Evolutionary conservation across 257 asterid genomes (phyloP).

Genomic region (Lantana camara): DNA sequence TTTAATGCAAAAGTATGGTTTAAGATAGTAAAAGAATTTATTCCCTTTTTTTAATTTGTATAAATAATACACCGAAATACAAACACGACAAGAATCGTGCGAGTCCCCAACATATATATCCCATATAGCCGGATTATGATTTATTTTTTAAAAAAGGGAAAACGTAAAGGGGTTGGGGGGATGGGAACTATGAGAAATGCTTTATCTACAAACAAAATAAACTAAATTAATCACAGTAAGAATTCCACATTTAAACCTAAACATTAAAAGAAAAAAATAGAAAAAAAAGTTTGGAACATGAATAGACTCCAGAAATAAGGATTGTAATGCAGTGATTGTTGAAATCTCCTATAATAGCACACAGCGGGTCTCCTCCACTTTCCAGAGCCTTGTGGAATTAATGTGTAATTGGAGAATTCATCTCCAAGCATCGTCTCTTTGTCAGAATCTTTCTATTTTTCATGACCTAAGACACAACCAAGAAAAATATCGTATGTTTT

Average conservation of each 20-base stretch:
- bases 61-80: too few species aligned
- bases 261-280: neutral
- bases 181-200: neutral
- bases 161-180: neutral
- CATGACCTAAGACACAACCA: constrained; percentile 21
- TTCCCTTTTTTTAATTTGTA: too few species aligned
- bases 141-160: neutral
- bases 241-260: constrained; percentile 24
- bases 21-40: too few species aligned
- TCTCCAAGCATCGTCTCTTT: constrained; percentile 33
- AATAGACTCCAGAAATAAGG: constrained; percentile 22
- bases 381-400: constrained; percentile 18
- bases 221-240: constrained; percentile 15
- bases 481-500: constrained; percentile 2
- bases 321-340: neutral
- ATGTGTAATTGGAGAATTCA: constrained; percentile 16
- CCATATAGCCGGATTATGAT: too few species aligned
- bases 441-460: constrained; percentile 28
- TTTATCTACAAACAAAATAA: constrained; percentile 35
- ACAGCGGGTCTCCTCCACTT: constrained; percentile 1
- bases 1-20: too few species aligned
- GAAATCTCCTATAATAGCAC: neutral
- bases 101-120: too few species aligned
- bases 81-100: too few species aligned
- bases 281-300: constrained; percentile 23